A percentile compares a stretch with the other conserved stretches of the same genome.
These are phyloP conservation scores for Lepiota venenata DNA, from an alignment of 768 basidiomycete species.

Conservation along the genomic window DNA sequence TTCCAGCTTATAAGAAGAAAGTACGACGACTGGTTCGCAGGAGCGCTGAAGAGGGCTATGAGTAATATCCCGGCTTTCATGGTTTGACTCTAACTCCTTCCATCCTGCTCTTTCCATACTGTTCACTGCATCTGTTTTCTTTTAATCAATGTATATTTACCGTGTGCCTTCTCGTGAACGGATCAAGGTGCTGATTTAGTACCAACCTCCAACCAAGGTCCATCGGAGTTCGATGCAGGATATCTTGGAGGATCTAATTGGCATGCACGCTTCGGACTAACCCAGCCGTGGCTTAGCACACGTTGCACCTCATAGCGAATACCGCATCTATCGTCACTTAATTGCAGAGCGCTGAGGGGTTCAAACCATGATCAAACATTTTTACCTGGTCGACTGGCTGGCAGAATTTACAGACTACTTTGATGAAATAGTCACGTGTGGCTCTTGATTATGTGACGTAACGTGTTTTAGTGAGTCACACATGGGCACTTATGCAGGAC, in stretches of 20 bases:
- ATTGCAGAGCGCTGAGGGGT: too few species aligned
- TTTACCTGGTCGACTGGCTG: not conserved
- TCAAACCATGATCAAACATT: not conserved
- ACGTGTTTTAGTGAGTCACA: not conserved
- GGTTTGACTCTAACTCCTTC: not conserved
- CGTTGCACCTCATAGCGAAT: too few species aligned
- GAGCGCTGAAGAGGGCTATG: conserved; percentile 88
- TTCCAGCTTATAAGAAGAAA: conserved; percentile 88
- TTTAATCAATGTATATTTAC: conserved; percentile 3
- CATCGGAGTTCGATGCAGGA: too few species aligned
- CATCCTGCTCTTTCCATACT: not conserved
- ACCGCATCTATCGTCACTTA: too few species aligned
- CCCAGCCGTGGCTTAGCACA: too few species aligned
- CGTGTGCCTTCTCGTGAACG: not conserved
- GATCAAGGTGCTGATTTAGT: not conserved
- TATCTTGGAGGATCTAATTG: too few species aligned
- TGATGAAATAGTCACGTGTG: not conserved
- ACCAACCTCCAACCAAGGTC: too few species aligned
- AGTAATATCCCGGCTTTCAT: conserved; percentile 35
- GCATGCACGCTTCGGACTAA: too few species aligned
- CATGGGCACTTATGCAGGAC: too few species aligned
- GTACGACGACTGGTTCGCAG: conserved; percentile 84
- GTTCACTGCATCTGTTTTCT: conserved; percentile 1
- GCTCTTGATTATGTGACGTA: not conserved
- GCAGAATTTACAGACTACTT: too few species aligned